A percentile compares a stretch with the other conserved stretches of the same genome.
Evolutionary conservation across 176 grass and related monocot species (phyloP).

Genomic region (Luzula sylvatica): DNA sequence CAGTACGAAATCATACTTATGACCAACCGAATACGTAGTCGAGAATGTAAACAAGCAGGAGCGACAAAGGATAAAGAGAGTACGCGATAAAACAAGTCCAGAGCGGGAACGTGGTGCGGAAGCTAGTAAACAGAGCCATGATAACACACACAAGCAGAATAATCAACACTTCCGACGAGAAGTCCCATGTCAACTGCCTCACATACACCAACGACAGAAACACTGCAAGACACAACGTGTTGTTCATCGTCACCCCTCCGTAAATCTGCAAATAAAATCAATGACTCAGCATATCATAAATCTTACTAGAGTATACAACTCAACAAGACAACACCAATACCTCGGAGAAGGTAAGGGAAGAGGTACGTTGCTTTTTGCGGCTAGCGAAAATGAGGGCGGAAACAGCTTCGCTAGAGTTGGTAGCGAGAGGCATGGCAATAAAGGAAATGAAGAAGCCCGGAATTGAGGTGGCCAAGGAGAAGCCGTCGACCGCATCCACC

Average conservation of each 20-base stretch:
- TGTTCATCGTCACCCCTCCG: conserved; percentile 94
- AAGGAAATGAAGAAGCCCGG: conserved; percentile 95
- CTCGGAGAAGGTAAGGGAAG: conserved; percentile 91
- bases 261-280: conserved; percentile 46
- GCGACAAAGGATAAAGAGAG: conserved; percentile 62
- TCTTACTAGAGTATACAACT: too few relatives aligned
- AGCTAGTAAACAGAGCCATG: conserved; percentile 90
- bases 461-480: conserved; percentile 74
- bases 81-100: conserved; percentile 83
- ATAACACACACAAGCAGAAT: conserved; percentile 70
- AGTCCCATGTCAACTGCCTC: conserved; percentile 78
- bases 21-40: conserved; percentile 86
- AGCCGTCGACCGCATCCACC: conserved; percentile 87
- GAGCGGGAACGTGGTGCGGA: conserved; percentile 75
- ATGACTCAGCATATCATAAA: too few relatives aligned
- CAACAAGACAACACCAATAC: too few relatives aligned
- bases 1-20: conserved; percentile 24
- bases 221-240: conserved; percentile 77
- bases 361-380: conserved; percentile 70
- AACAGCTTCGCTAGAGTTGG: conserved; percentile 96
- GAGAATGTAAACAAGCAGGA: conserved; percentile 63
- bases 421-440: conserved; percentile 78
- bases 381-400: conserved; percentile 85
- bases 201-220: conserved; percentile 79
- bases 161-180: conserved; percentile 81